Percentiles rank a stretch among this genome's conserved stretches.
Conservation (phyloP, 2,329 filamentous ascomycete genomes). For the Atkinsonella hypoxylon region DNA sequence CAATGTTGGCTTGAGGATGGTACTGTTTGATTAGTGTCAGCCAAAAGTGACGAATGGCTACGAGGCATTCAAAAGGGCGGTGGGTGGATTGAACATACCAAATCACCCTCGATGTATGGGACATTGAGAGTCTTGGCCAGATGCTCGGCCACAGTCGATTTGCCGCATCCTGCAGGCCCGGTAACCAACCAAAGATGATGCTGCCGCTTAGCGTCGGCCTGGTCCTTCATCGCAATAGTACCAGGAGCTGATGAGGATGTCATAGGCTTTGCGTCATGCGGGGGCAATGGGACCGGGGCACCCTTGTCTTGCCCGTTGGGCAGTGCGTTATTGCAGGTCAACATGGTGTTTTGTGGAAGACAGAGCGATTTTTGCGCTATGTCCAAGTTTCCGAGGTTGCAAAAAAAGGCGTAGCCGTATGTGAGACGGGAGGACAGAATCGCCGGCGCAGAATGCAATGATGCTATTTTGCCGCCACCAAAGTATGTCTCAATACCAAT, state of each 20-base stretch:
- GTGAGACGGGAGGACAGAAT: background rate
- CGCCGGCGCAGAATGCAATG: background rate
- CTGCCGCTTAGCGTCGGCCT: slow-evolving; percentile 23
- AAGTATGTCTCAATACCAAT: background rate
- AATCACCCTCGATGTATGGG: slow-evolving; percentile 67
- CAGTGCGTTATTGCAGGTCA: slow-evolving; percentile 4
- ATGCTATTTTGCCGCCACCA: background rate
- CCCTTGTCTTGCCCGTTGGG: slow-evolving; percentile 4
- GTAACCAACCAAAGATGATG: slow-evolving; percentile 75
- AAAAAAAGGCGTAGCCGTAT: background rate
- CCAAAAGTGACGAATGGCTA: background rate
- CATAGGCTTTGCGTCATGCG: slow-evolving; percentile 3
- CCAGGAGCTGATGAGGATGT: slow-evolving; percentile 15
- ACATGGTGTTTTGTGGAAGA: background rate
- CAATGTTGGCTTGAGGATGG: slow-evolving; percentile 65
- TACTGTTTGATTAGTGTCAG: slow-evolving; percentile 35
- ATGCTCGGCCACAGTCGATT: slow-evolving; percentile 60
- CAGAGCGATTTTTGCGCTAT: background rate
- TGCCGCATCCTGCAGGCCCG: slow-evolving; percentile 68
- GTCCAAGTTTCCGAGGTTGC: background rate
- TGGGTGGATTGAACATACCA: slow-evolving; percentile 35
- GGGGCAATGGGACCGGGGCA: background rate
- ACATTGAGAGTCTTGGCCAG: slow-evolving; percentile 50
- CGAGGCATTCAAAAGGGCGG: background rate
- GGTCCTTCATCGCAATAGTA: slow-evolving; percentile 14